Base-by-base conservation (phyloP, 2,329 filamentous ascomycete species). In the Xylariaceae sp. region DNA sequence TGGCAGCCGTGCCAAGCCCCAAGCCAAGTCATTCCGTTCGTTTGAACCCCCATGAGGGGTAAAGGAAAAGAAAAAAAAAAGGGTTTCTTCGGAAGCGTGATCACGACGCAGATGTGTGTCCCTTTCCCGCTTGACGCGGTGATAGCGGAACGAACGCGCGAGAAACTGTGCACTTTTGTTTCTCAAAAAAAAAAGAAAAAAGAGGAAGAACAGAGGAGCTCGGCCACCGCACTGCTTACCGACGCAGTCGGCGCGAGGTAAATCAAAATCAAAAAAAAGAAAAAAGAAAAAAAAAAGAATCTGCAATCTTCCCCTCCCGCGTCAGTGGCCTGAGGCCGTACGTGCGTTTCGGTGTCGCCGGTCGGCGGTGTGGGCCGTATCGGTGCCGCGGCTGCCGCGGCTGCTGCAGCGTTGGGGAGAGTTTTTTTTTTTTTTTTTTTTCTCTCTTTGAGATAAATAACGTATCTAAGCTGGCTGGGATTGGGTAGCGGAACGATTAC, bases 381-480 rank as follows among this genome's bases (percentile, higher is more conserved):
- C 79, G 74, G 62, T 82, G 79, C 76, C 78, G 81, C 0, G 74
- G 78, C 53, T 81, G 78, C 51, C 82, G 81, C 53, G 19, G 19
- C 19, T 19, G 19, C 19, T 19, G 19, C 19, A 19, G 19, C 19
- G 19, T 19, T 19, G 19, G 19, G 19, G 19, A 19, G 19, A 19
- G 19, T 19, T 19, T 19, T 19, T 19, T 19, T 19, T 19, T 19
- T 19, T 19, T 19, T 19, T 19, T 19, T 19, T 19, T 19, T 0
- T 19, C 1, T 19, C 19, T 19, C 19, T 2, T 19, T 76, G 74
- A 5, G 79, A 78, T 47, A 82, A 80, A 4, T 77, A 72, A 2
- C 79, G 79, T 69, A 80, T 80, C 75, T 78, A 62, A 80, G 79
- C 78, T 0, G 78, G 79, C n/a, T 79, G 75, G 58, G 80, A 80